Conservation (phyloP, 2,329 filamentous ascomycete genomes). For the Stenocarpella maydis region DNA sequence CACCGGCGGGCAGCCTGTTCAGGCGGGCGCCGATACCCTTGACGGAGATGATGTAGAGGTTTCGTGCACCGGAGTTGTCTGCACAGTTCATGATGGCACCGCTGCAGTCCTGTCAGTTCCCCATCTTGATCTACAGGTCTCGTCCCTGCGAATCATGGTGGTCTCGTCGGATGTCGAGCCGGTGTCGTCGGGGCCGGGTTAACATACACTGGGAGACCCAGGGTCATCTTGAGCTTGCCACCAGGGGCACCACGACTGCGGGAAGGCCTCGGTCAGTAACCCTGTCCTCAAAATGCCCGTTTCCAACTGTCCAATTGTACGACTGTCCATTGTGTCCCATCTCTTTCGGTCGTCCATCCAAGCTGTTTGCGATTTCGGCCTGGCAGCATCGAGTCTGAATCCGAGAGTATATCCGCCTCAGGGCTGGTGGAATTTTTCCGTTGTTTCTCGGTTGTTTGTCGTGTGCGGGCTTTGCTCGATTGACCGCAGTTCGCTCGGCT, state of each 20-base stretch:
- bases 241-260: constrained; percentile 86
- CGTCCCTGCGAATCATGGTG: constrained; percentile 19
- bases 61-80: constrained; percentile 98
- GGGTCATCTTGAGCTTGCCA: constrained; percentile 99
- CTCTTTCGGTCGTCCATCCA: constrained; percentile 21
- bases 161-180: constrained; percentile 29
- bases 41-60: constrained; percentile 99
- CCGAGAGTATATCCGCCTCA: background rate
- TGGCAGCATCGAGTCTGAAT: background rate
- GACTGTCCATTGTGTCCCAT: background rate
- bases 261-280: constrained; percentile 46
- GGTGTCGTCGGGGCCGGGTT: constrained; percentile 31
- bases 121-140: constrained; percentile 16
- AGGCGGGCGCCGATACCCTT: constrained; percentile 98
- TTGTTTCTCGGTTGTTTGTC: constrained; percentile 4
- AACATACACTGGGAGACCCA: constrained; percentile 99
- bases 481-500: background rate
- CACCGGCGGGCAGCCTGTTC: constrained; percentile 95
- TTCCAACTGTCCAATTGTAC: no score
- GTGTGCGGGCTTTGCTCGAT: background rate
- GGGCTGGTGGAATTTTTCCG: background rate
- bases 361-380: constrained; percentile 24
- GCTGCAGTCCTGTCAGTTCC: constrained; percentile 56
- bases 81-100: constrained; percentile 99
- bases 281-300: background rate